Evolutionary conservation across 257 asterid species (phyloP).

Genomic region (Paraleonurus japonicus): DNA sequence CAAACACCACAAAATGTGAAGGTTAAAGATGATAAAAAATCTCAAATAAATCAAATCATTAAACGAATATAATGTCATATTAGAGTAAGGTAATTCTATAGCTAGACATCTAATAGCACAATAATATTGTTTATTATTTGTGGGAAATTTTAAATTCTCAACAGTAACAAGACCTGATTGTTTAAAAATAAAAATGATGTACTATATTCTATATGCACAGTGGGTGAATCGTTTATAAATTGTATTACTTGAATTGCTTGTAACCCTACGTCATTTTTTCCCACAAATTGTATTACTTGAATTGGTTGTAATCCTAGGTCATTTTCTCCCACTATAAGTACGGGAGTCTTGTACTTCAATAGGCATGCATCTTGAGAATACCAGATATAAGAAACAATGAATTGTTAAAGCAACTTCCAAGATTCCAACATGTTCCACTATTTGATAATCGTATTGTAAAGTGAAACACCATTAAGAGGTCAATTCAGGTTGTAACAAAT

Average conservation of each 20-base stretch:
- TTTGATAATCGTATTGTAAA: background rate
- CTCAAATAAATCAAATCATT: background rate
- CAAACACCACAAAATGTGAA: slow-evolving; percentile 37
- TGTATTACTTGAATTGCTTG: background rate
- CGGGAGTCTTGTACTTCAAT: background rate
- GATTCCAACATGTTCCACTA: slow-evolving; percentile 14
- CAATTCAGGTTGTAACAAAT: slow-evolving; percentile 13
- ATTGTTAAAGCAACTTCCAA: background rate
- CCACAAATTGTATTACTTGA: background rate
- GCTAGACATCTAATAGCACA: slow-evolving; percentile 16
- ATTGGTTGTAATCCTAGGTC: background rate
- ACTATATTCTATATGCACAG: background rate
- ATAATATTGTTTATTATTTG: background rate
- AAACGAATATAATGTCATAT: background rate
- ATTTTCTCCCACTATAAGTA: background rate
- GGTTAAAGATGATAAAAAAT: slow-evolving; percentile 24
- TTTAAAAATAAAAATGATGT: too few species aligned
- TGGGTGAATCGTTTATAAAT: background rate
- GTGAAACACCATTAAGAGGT: slow-evolving; percentile 5
- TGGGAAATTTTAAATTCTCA: background rate
- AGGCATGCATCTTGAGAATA: slow-evolving; percentile 8
- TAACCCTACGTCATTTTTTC: too few species aligned
- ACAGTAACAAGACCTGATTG: too few species aligned
- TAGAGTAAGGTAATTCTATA: slow-evolving; percentile 6
- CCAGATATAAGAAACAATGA: slow-evolving; percentile 13